Conservation (phyloP, 2,329 filamentous ascomycete species). For the Aureobasidium sp. region DNA sequence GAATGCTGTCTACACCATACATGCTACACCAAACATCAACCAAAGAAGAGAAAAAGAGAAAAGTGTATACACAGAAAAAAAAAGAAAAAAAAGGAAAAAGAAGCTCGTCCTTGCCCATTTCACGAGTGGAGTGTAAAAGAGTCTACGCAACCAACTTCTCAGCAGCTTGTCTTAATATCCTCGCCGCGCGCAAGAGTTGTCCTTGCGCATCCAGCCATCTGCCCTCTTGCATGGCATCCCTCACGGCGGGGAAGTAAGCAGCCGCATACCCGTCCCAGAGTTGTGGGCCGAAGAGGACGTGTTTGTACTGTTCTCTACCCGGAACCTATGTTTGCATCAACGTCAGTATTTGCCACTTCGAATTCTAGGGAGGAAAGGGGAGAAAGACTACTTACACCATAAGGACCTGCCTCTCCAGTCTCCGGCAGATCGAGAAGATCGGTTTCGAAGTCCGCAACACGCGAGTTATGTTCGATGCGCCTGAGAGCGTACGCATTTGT, state of each 20-base stretch:
- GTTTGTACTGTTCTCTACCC: constrained; percentile 86
- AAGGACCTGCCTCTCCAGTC: constrained; percentile 23
- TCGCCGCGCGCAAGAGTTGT: constrained; percentile 63
- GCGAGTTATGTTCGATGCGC: constrained; percentile 68
- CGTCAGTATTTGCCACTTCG: background rate
- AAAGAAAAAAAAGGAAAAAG: background rate
- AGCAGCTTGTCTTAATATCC: constrained; percentile 43
- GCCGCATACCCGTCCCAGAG: constrained; percentile 62
- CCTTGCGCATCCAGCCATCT: constrained; percentile 61
- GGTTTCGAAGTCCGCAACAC: constrained; percentile 74
- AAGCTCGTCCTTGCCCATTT: too few relatives aligned
- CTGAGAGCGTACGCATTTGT: constrained; percentile 56
- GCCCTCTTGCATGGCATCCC: constrained; percentile 64
- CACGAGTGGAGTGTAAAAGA: too few relatives aligned
- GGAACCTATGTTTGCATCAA: constrained; percentile 51
- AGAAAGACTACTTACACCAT: constrained; percentile 53
- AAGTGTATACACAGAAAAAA: background rate
- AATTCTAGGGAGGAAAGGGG: background rate
- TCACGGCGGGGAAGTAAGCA: constrained; percentile 71
- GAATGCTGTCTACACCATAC: too few relatives aligned
- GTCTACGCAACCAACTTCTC: background rate
- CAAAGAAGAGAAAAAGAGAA: background rate
- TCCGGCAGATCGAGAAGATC: constrained; percentile 70
- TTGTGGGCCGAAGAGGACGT: constrained; percentile 79
- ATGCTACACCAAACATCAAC: background rate